Percentiles rank a stretch among this genome's conserved stretches.
Conservation (phyloP, 208 protist species). For the Leishmania mexicana region DNA sequence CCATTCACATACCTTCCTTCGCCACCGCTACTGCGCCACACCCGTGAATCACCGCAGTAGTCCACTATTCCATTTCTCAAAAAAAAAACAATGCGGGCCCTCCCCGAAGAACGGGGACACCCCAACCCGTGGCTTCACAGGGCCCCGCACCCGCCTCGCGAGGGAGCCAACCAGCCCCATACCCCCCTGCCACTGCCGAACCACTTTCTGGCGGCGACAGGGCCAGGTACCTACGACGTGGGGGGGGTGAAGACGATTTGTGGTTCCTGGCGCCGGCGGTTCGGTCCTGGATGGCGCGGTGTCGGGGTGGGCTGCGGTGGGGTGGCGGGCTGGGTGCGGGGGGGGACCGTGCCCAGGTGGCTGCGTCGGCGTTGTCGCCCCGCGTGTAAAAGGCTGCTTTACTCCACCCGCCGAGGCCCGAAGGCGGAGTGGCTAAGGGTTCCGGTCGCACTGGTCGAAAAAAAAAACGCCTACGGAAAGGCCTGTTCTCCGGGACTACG, state of each 20-base stretch:
- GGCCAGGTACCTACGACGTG: not conserved
- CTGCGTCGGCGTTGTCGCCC: not conserved
- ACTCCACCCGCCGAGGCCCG: not conserved
- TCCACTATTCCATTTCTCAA: no score
- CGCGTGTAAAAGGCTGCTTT: not conserved
- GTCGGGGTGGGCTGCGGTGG: not conserved
- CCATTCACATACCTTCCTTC: no score
- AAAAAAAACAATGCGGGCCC: no score
- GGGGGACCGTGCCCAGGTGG: not conserved
- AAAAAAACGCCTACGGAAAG: no score
- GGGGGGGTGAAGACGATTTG: no score
- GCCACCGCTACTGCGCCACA: no score
- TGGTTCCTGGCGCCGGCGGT: not conserved
- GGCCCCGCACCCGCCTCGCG: not conserved
- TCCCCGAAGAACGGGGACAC: not conserved
- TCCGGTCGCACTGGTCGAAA: no score
- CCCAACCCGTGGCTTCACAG: not conserved
- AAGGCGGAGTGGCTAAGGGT: no score
- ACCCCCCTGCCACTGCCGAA: not conserved
- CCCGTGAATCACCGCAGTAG: fast-evolving
- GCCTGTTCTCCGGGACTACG: no score
- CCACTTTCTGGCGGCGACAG: not conserved
- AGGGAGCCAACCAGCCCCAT: not conserved
- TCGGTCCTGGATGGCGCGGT: not conserved
- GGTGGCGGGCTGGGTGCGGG: not conserved